A percentile compares a stretch with the other conserved stretches of the same genome.
phyloP scores from a whole-genome alignment of 495 filamentous ascomycete genomes.

The Talaromyces adpressus region DNA sequence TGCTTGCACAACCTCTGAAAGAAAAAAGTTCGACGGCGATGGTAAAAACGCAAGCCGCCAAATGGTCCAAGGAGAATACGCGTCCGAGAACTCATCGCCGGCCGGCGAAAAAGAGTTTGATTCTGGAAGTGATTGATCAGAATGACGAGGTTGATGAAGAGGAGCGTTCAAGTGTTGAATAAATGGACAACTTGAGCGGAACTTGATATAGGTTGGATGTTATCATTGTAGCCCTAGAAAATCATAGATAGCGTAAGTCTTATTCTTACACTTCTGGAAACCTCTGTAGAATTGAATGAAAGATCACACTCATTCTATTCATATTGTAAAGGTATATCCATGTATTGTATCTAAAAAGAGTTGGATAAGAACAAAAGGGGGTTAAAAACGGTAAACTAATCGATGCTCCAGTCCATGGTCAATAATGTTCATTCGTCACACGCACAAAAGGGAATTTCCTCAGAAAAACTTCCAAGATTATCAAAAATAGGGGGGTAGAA shows the following conservation, averaged over 20 bases:
- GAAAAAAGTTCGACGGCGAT: background rate
- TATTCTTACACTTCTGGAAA: background rate
- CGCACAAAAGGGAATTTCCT: background rate
- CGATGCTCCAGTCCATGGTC: conserved; percentile 3
- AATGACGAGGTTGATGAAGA: background rate
- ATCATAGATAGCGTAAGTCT: background rate
- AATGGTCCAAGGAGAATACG: background rate
- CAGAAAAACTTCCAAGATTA: background rate
- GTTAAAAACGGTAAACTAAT: conserved; percentile 1
- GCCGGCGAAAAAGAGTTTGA: background rate
- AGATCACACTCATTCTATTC: background rate
- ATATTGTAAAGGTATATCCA: background rate
- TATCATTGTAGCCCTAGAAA: background rate
- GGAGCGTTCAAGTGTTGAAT: background rate
- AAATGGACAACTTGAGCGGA: background rate
- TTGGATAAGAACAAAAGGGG: background rate
- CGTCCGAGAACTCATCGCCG: background rate
- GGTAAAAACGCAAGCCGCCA: background rate
- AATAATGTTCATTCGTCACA: conserved; percentile 5
- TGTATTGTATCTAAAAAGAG: conserved; percentile 1
- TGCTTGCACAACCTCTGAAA: background rate
- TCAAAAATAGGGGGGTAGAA: background rate
- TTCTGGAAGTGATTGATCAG: background rate
- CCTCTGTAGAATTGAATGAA: background rate
- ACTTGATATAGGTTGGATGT: background rate